Evolutionary conservation across 2,329 filamentous ascomycete genomes (phyloP).

Genomic region (Exophiala xenobiotica): DNA sequence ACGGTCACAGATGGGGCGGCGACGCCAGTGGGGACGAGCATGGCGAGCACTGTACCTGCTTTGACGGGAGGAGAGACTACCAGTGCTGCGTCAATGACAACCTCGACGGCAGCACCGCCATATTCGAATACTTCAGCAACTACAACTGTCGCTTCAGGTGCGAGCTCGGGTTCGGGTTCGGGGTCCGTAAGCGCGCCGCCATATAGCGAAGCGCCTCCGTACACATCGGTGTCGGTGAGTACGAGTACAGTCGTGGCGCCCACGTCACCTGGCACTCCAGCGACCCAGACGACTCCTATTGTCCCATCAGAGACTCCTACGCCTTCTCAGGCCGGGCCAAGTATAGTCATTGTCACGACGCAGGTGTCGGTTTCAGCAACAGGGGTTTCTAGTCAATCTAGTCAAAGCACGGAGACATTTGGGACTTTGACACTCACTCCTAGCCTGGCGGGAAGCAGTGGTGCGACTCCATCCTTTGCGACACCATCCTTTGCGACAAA

Average conservation of each 20-base stretch:
- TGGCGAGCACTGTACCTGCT: not conserved
- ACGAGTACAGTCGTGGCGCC: too few relatives aligned
- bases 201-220: too few relatives aligned
- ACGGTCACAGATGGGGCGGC: slow-evolving; percentile 3
- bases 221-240: too few relatives aligned
- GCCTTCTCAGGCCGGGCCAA: not conserved
- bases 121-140: not conserved
- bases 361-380: not conserved
- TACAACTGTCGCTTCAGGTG: not conserved
- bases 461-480: too few relatives aligned
- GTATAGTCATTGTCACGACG: slow-evolving; percentile 7
- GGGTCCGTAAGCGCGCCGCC: too few relatives aligned
- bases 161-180: not conserved
- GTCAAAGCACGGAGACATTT: not conserved
- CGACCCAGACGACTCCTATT: not conserved
- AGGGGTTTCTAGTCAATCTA: not conserved
- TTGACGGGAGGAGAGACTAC: too few relatives aligned
- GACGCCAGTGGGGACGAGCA: not conserved
- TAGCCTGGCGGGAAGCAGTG: too few relatives aligned
- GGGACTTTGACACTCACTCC: slow-evolving; percentile 1
- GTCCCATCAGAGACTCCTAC: too few relatives aligned
- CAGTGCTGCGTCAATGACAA: too few relatives aligned
- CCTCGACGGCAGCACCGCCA: not conserved
- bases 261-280: not conserved
- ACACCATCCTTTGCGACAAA: not conserved